A percentile compares a stretch with the other conserved stretches of the same genome.
Conservation (phyloP, 768 basidiomycete genomes). For the Mycena maculata region DNA sequence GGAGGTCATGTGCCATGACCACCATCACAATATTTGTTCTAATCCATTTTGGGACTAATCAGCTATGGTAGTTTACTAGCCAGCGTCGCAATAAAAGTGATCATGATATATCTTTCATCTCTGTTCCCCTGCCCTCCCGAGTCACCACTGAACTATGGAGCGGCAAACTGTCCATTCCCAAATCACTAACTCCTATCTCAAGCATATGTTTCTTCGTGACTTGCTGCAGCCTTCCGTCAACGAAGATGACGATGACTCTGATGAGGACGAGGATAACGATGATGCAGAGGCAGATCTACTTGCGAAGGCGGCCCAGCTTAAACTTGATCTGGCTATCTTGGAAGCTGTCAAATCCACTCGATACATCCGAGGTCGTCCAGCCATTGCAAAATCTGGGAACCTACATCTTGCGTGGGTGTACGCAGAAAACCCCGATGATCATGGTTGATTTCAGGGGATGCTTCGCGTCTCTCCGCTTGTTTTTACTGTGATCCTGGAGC, state of each 20-base stretch:
- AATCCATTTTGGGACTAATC: too few relatives aligned
- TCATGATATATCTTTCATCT: neutral
- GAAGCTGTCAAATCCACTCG: too few relatives aligned
- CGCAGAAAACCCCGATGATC: too few relatives aligned
- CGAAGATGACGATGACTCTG: neutral
- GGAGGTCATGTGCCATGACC: too few relatives aligned
- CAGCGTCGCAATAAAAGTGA: neutral
- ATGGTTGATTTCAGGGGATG: conserved; percentile 19
- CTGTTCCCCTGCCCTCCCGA: neutral
- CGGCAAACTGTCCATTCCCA: conserved; percentile 10
- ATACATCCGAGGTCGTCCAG: too few relatives aligned
- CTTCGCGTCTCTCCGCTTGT: conserved; percentile 41
- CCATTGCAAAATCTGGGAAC: too few relatives aligned
- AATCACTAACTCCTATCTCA: conserved; percentile 9
- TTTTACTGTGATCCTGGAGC: conserved; percentile 38
- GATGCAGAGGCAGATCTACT: too few relatives aligned
- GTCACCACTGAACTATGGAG: neutral
- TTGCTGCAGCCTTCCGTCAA: neutral
- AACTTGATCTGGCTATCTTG: too few relatives aligned
- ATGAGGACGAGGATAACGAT: neutral
- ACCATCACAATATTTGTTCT: too few relatives aligned
- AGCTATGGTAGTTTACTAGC: too few relatives aligned
- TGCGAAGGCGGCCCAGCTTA: too few relatives aligned
- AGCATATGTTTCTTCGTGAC: conserved; percentile 5
- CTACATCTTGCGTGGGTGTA: too few relatives aligned